Evolutionary conservation across 2,329 filamentous ascomycete species (phyloP), one percentile per base, ranked within the genome.

Genomic region (Ophiostoma fasciatum): DNA sequence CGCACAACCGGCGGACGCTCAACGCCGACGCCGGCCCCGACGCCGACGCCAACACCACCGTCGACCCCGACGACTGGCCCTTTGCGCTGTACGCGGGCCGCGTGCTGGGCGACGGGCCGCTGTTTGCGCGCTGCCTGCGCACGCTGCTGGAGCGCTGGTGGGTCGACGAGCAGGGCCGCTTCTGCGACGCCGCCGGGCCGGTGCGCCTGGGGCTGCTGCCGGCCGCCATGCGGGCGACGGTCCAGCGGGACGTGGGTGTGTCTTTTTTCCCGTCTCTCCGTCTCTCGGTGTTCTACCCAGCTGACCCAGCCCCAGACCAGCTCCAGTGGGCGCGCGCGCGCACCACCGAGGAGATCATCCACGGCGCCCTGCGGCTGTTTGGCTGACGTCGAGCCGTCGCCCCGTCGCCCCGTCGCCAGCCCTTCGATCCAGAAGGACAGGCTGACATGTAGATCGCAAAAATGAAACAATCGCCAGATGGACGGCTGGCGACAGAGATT

Each of bases 391-490:
- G 28, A 19, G n/a, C 22, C 31, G 11, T 13, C 25, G 6, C 33
- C 42, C 2, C 14, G 26, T 4, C 15, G 31, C 3, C 40, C 42
- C 19, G 11, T 44, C 38, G 41, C 11, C 13, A 38, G 28, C 3
- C 28, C n/a, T 9, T 13, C 18, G 8, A 15, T 12, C 13, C 7
- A 25, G 7, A 25, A 13, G 23, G 23, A 25, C 23, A 13, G 23
- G 11, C 23, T 12, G 6, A 25, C 8, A 63, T 69, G 65, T 69
- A 66, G 64, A 68, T 69, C 64, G 64, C 63, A 49, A 59, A 59
- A 65, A 66, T 69, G 65, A 69, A 69, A 68, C 65, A 60, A 55
- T 58, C 60, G 55, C 54, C 60, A 62, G 63, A 68, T 58, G 54
- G 38, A 52, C 47, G 56, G 56, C 59, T 59, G 59, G 48, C 58